These are phyloP conservation scores for Syncephalastrum contaminatum DNA, from an alignment of 371 early-diverging fungal species.

Conservation along the genomic window DNA sequence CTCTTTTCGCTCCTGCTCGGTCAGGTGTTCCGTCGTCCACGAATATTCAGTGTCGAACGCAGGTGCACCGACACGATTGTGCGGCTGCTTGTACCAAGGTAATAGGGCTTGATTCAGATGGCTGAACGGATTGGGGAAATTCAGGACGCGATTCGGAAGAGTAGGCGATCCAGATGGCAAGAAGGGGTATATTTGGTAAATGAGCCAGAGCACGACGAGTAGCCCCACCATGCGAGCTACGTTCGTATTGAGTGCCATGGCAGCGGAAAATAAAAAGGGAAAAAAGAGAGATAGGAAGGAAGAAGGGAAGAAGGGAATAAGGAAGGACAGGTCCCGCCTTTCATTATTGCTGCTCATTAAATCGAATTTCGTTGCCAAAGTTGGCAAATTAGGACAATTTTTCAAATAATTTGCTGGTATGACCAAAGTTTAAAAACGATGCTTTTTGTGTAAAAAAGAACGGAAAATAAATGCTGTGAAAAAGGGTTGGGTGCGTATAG, in stretches of 20 bases:
- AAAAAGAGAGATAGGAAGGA: neutral
- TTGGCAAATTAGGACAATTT: too few relatives aligned
- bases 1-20: neutral
- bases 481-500: too few relatives aligned
- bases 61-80: neutral
- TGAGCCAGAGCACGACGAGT: neutral
- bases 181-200: slow-evolving; percentile 1
- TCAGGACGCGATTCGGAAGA: slow-evolving; percentile 4
- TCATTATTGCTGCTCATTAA: too few relatives aligned
- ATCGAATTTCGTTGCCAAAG: too few relatives aligned
- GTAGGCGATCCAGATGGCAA: slow-evolving; percentile 2
- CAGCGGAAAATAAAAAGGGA: neutral
- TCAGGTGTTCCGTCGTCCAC: slow-evolving; percentile 1
- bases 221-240: slow-evolving; percentile 1
- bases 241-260: neutral
- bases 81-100: slow-evolving; percentile 12
- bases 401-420: too few relatives aligned
- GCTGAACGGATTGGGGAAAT: neutral
- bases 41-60: neutral
- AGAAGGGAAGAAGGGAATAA: neutral
- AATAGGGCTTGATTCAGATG: neutral
- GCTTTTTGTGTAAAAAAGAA: too few relatives aligned
- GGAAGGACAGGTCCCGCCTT: too few relatives aligned
- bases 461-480: too few relatives aligned
- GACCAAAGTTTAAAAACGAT: too few relatives aligned